A percentile compares a stretch with the other conserved stretches of the same genome.
These are phyloP conservation scores for Hypoxylon sp. DNA, from an alignment of 2,329 filamentous ascomycete genomes.

Conservation along the genomic window DNA sequence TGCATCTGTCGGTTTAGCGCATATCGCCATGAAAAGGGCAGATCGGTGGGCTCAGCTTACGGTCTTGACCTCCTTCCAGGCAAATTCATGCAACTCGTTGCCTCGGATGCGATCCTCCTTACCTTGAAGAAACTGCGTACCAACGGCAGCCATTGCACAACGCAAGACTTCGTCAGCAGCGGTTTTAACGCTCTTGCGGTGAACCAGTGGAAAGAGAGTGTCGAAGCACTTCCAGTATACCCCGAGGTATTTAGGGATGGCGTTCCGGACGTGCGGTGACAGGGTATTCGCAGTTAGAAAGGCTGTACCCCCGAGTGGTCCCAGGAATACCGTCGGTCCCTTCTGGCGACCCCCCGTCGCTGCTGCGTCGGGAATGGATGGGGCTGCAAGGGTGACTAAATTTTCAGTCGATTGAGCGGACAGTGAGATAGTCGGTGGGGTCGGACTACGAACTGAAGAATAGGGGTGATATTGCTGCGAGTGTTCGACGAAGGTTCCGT, in stretches of 20 bases:
- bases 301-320: slow-evolving; percentile 56
- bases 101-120: slow-evolving; percentile 67
- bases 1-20: slow-evolving; percentile 50
- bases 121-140: slow-evolving; percentile 65
- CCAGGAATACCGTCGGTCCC: slow-evolving; percentile 55
- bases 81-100: slow-evolving; percentile 66
- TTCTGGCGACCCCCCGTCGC: slow-evolving; percentile 60
- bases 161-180: slow-evolving; percentile 62
- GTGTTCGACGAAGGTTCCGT: slow-evolving; percentile 55
- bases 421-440: slow-evolving; percentile 61
- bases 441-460: slow-evolving; percentile 65
- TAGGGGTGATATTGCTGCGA: slow-evolving; percentile 57
- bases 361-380: slow-evolving; percentile 57
- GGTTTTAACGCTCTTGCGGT: slow-evolving; percentile 63
- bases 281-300: slow-evolving; percentile 58
- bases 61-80: slow-evolving; percentile 64
- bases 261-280: slow-evolving; percentile 57
- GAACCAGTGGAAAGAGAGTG: slow-evolving; percentile 65
- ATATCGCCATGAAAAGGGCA: slow-evolving; percentile 1
- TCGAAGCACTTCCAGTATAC: slow-evolving; percentile 69
- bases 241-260: slow-evolving; percentile 66
- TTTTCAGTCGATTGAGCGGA: slow-evolving; percentile 65
- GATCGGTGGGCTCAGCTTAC: slow-evolving; percentile 58
- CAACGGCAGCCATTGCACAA: slow-evolving; percentile 71
- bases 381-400: slow-evolving; percentile 63